A percentile compares a stretch with the other conserved stretches of the same genome.
These are phyloP conservation scores for Saccharomycopsis synnaedendra DNA, from an alignment of 805 yeast genomes.

Conservation along the genomic window DNA sequence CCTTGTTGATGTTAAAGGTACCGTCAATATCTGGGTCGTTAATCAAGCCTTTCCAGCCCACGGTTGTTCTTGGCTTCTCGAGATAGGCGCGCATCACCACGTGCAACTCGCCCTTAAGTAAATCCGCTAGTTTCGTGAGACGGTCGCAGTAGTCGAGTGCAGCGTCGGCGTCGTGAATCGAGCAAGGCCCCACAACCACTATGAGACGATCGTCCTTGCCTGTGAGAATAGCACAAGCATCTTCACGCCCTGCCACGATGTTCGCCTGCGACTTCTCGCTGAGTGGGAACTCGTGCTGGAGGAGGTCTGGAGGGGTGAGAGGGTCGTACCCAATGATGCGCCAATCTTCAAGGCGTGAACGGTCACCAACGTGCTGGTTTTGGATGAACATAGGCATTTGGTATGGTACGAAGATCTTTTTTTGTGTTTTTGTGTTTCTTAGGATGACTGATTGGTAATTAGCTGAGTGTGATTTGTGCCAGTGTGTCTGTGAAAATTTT, in stretches of 20 bases:
- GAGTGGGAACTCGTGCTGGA: slow-evolving; percentile 78
- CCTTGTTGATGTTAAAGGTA: slow-evolving; percentile 90
- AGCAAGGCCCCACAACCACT: slow-evolving; percentile 93
- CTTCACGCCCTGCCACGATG: slow-evolving; percentile 69
- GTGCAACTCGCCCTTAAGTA: slow-evolving; percentile 64
- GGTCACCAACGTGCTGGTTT: slow-evolving; percentile 78
- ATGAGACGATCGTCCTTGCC: slow-evolving; percentile 75
- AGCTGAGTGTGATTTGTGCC: too few relatives aligned
- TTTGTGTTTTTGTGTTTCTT: neutral
- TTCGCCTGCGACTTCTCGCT: slow-evolving; percentile 41
- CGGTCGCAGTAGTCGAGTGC: slow-evolving; percentile 80
- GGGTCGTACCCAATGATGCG: slow-evolving; percentile 89
- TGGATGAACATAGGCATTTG: slow-evolving; percentile 58
- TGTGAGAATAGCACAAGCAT: slow-evolving; percentile 60
- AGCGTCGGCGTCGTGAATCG: slow-evolving; percentile 83
- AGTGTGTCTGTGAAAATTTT: too few relatives aligned
- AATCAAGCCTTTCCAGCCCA: slow-evolving; percentile 97
- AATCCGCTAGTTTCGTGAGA: slow-evolving; percentile 55
- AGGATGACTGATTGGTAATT: too few relatives aligned
- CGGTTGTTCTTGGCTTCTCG: slow-evolving; percentile 98
- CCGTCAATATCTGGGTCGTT: slow-evolving; percentile 94
- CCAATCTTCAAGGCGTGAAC: slow-evolving; percentile 66
- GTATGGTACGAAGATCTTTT: slow-evolving; percentile 9
- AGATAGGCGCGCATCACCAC: slow-evolving; percentile 95
- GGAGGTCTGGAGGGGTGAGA: slow-evolving; percentile 79